These are phyloP conservation scores for Pestalotiopsis sp. DNA, from an alignment of 2,329 filamentous ascomycete genomes.

Conservation along the genomic window DNA sequence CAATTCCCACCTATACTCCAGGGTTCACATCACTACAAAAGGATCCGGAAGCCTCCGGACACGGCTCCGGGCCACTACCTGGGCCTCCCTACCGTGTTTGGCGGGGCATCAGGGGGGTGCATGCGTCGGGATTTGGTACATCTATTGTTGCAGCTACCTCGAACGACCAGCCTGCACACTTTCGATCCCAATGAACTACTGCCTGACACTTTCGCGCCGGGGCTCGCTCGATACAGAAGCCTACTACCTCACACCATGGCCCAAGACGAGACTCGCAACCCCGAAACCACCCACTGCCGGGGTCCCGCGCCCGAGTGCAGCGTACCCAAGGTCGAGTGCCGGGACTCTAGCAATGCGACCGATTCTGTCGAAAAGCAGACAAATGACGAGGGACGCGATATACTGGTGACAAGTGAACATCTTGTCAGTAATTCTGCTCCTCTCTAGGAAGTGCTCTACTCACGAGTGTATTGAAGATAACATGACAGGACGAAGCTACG, in stretches of 20 bases:
- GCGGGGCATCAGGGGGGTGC: background rate
- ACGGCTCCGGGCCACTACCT: background rate
- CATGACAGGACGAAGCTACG: conserved; percentile 1
- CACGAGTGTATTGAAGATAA: background rate
- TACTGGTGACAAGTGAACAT: background rate
- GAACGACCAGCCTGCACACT: background rate
- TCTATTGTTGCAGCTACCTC: background rate
- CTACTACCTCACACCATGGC: background rate
- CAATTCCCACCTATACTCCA: no score
- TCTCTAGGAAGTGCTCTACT: background rate
- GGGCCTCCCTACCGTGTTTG: background rate
- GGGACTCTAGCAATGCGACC: background rate
- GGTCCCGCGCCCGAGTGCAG: no score
- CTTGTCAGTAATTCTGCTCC: background rate
- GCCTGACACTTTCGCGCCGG: background rate
- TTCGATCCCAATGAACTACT: background rate
- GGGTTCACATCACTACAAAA: no score
- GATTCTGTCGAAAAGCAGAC: no score
- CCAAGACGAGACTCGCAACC: background rate
- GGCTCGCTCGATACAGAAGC: background rate
- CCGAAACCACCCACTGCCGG: background rate
- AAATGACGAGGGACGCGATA: no score
- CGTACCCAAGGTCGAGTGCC: background rate
- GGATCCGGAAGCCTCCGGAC: background rate
- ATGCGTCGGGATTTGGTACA: background rate